Evolutionary conservation across 495 filamentous ascomycete genomes (phyloP), one percentile per base, ranked within the genome.

Genomic region (Neurospora sp.): DNA sequence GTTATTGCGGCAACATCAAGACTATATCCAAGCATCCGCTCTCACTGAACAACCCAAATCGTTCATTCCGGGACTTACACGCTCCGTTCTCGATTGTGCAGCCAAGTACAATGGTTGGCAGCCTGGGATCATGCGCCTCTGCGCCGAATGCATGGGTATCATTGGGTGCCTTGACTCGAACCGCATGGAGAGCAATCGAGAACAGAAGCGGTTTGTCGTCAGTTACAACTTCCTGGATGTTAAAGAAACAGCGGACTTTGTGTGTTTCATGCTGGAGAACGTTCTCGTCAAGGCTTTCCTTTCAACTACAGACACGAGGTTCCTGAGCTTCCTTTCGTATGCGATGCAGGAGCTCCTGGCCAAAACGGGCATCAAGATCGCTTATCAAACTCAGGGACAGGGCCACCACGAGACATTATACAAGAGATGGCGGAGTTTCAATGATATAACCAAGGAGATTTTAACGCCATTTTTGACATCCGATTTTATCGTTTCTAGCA

Each of bases 91-190:
- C 27, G 93, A 98, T 78, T 93, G 92, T 61, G 90, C 88, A 70
- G 87, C 94, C 65, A 92, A 91, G 73, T 95, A 93, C 78, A 92
- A 89, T 71, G 88, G 89, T 69, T 87, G 85, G 38, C 87, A 90
- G 59, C 77, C 85, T 14, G 85, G 86, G 31, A 92, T 97, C 47
- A 85, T 90, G 70, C 81, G 87, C n/a, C 83, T 96, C 37, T 92
- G 91, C 69, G 90, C 92, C 22, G 88, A 89, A 76, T 94, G 93
- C 73, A 81, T 98, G 38, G 96, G 96, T 10, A 85, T 96, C 45
- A 89, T 98, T 68, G 96, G 96, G 22, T 97, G 93, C 75, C 82
- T 98, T 31, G 96, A 98, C 82, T 90, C 96, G 14, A 97, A 97
- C 77, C 87, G 92, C 70, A 87, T 98, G 18, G 96, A 99, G 74